Conservation (phyloP, 306 rosid genomes). For the Hylodesmum podocarpum region DNA sequence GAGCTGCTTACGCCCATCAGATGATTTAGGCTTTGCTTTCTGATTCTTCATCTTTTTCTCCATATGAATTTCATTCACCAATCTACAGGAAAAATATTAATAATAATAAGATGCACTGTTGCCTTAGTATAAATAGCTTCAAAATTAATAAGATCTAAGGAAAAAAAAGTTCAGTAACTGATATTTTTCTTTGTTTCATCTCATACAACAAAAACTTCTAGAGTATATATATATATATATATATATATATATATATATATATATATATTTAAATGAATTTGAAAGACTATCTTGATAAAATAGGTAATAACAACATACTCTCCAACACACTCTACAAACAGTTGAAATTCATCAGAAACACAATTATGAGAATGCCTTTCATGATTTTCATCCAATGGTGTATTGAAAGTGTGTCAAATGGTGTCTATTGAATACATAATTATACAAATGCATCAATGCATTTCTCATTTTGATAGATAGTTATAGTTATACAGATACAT, state of each 20-base stretch:
- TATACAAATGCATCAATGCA: too few relatives aligned
- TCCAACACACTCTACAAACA: not conserved
- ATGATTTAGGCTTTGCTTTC: slow-evolving; percentile 71
- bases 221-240: too few relatives aligned
- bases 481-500: not conserved
- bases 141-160: not conserved
- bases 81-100: slow-evolving; percentile 36
- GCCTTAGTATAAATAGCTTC: not conserved
- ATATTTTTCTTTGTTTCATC: not conserved
- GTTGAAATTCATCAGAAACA: not conserved
- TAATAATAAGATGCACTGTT: not conserved
- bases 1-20: slow-evolving; percentile 97
- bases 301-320: not conserved
- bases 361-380: not conserved
- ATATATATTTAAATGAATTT: not conserved
- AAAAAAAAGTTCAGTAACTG: not conserved
- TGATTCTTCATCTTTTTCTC: slow-evolving; percentile 83
- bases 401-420: not conserved
- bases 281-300: not conserved
- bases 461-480: not conserved
- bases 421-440: too few relatives aligned
- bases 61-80: slow-evolving; percentile 68
- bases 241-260: too few relatives aligned
- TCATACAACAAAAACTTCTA: not conserved
- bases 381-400: not conserved